Evolutionary conservation across 345 rosid species (phyloP).

Genomic region (Rhodamnia argentea): DNA sequence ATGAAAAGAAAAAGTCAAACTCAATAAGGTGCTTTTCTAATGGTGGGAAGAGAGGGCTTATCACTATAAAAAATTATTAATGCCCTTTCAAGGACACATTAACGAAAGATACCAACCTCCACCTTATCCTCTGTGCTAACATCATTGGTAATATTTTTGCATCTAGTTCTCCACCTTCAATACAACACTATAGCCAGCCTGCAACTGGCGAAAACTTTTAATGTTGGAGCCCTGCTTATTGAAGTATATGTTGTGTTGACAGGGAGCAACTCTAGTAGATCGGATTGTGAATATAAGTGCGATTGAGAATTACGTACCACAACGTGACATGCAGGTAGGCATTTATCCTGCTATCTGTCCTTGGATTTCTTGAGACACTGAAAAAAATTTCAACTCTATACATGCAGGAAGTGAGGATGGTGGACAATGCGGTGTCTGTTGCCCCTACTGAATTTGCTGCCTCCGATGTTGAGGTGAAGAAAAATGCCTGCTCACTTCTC

Average conservation of each 20-base stretch:
- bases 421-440: slow-evolving; percentile 26
- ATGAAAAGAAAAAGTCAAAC: background rate
- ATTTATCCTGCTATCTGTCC: background rate
- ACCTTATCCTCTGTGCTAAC: background rate
- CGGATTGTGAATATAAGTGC: slow-evolving; percentile 54
- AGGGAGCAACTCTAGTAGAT: slow-evolving; percentile 97
- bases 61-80: background rate
- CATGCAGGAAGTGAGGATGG: slow-evolving; percentile 50
- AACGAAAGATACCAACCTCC: background rate
- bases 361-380: background rate
- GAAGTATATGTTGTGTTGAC: slow-evolving; percentile 3
- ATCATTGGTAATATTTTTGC: background rate
- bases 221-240: background rate
- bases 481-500: background rate
- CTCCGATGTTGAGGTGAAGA: slow-evolving; percentile 39
- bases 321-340: slow-evolving; percentile 34
- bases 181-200: background rate
- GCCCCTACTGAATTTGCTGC: slow-evolving; percentile 16
- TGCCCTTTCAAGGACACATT: background rate
- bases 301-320: slow-evolving; percentile 58
- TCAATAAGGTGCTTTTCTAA: background rate
- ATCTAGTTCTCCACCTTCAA: background rate
- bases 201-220: background rate
- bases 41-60: background rate
- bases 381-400: background rate